Base-by-base conservation (phyloP, 164 flowering plant species). In the Saururus chinensis region DNA sequence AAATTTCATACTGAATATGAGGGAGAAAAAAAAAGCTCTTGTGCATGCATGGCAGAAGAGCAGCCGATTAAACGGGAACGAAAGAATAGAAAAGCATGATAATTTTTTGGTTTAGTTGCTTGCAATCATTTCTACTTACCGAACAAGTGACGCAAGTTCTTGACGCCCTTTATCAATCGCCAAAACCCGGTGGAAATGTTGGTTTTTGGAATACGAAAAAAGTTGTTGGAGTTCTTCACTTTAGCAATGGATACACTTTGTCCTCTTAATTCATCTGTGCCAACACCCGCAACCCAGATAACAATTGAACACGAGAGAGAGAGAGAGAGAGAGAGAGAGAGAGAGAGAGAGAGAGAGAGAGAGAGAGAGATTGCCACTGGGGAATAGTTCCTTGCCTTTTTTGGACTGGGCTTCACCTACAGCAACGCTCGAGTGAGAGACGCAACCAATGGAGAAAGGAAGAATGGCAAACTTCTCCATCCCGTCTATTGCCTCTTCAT, bases 401-500 rank as follows among this genome's bases (percentile, higher is more conserved):
- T 70, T 77, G n/a, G 70, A 53, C 0, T 63, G 62, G 19, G 59
- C 64, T 35, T 65, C 62, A 6, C 62, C 68, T 14, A 80, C 76
- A 41, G 70, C 79, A 9, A 80, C 71, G 42, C 84, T 82, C 1
- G 87, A 76, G 19, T 77, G 70, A 60, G 81, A 84, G 53, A 74
- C 72, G 62, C 93, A 83, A 22, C 93, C 85, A 10, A 71, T 60
- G 45, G 82, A 66, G 72, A 84, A 87, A 19, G 88, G 88, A 69
- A 84, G 82, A 60, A 83, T 54, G 4, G 80, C 82, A 30, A 82
- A 61, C 68, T 88, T 81, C 63, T 88, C 95, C 88, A 86, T 80
- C 60, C 69, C 67, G 30, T 76, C 81, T 84, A 82, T 77, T 45
- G 30, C 53, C 53, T 63, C 61, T 71, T 63, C 37, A 19, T 54